Evolutionary conservation across 345 rosid genomes (phyloP).

Genomic region (Brassica cretica): DNA sequence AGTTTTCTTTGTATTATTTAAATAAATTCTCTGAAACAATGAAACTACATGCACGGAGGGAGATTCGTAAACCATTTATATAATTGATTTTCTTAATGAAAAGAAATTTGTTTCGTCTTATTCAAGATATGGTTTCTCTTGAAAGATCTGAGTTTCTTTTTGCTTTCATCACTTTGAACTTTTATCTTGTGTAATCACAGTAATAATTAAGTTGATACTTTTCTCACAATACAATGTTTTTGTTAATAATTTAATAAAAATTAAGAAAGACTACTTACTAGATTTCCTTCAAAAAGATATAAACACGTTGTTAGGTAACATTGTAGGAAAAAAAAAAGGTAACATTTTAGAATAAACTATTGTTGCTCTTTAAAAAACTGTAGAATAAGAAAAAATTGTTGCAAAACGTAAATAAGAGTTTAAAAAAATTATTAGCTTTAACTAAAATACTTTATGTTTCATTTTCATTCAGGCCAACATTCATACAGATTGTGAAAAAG

Average conservation of each 20-base stretch:
- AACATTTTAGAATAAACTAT: neutral
- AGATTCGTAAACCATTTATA: neutral
- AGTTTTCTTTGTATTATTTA: slow-evolving; percentile 28
- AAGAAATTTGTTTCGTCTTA: neutral
- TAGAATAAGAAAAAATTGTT: neutral
- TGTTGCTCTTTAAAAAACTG: neutral
- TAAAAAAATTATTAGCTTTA: no score
- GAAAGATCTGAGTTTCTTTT: neutral
- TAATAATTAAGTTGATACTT: neutral
- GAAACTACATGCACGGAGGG: neutral
- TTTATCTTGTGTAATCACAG: neutral
- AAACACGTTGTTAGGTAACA: neutral
- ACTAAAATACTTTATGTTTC: neutral
- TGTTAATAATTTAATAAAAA: neutral
- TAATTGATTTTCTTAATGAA: neutral
- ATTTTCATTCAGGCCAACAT: slow-evolving; percentile 66
- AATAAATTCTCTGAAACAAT: neutral
- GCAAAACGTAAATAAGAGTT: neutral
- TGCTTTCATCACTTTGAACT: neutral
- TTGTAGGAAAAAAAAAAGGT: no score
- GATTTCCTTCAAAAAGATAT: neutral
- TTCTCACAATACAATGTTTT: neutral
- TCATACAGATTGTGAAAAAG: slow-evolving; percentile 62
- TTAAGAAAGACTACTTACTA: neutral
- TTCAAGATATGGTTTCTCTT: neutral